A percentile compares a stretch with the other conserved stretches of the same genome.
Evolutionary conservation across 108 stramenopile genomes (phyloP).

Genomic region (Ochromonas danica): DNA sequence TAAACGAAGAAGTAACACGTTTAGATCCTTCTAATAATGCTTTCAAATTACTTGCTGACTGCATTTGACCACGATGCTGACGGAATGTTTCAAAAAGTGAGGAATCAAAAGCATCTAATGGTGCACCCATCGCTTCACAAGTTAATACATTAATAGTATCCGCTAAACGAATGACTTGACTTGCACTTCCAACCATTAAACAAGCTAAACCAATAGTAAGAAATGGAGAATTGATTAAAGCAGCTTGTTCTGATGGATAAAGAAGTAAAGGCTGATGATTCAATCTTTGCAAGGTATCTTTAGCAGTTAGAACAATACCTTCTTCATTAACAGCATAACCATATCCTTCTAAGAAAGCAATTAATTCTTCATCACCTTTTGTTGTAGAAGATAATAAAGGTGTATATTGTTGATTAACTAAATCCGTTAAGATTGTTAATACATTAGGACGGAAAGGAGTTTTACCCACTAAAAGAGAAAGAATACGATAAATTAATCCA

Average conservation of each 20-base stretch:
- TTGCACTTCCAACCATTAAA: not conserved
- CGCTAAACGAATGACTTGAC: not conserved
- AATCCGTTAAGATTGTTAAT: not conserved
- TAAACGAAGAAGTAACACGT: not conserved
- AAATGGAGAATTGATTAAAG: not conserved
- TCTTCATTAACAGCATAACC: not conserved
- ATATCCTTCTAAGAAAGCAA: not conserved
- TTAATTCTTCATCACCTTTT: not conserved
- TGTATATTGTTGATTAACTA: not conserved
- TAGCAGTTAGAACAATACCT: not conserved
- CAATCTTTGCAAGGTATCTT: not conserved
- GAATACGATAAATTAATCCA: not conserved
- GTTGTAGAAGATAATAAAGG: not conserved
- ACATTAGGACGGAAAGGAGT: not conserved
- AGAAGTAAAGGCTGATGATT: not conserved
- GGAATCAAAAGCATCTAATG: not conserved
- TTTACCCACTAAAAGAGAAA: not conserved
- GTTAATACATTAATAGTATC: not conserved
- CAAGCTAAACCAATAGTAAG: not conserved
- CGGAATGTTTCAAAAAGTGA: not conserved
- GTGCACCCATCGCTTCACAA: not conserved
- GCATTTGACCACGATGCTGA: constrained; percentile 24
- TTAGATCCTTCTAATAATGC: constrained; percentile 3
- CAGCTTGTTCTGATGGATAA: not conserved
- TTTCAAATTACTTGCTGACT: not conserved